Evolutionary conservation across 192 early-diverging fungal genomes (phyloP).

Genomic region (Chytriomyces hyalinus): DNA sequence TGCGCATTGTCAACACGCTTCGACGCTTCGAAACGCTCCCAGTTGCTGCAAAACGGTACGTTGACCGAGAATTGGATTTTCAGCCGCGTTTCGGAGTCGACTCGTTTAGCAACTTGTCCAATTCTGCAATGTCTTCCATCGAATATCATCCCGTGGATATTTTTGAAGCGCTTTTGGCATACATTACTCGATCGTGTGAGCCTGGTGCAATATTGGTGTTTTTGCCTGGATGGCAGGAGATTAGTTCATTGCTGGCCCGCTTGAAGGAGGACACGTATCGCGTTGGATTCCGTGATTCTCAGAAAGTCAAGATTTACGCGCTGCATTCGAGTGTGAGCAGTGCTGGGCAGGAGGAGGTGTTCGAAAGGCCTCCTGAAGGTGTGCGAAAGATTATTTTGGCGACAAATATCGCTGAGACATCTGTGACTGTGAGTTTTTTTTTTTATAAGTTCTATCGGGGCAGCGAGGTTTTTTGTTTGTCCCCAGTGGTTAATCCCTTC

Average conservation of each 20-base stretch:
- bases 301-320: slow-evolving; percentile 41
- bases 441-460: not conserved
- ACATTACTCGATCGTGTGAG: slow-evolving; percentile 47
- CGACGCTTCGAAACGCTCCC: not conserved
- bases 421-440: slow-evolving; percentile 69
- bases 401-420: slow-evolving; percentile 85
- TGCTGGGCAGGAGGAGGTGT: slow-evolving; percentile 73
- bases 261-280: slow-evolving; percentile 56
- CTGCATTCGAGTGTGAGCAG: slow-evolving; percentile 76
- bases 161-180: slow-evolving; percentile 67
- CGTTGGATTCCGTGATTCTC: slow-evolving; percentile 54
- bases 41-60: slow-evolving; percentile 6
- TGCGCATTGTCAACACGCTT: slow-evolving; percentile 20
- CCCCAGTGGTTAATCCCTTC: slow-evolving; percentile 67
- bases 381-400: slow-evolving; percentile 78
- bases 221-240: slow-evolving; percentile 71
- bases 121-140: not conserved
- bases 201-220: slow-evolving; percentile 77
- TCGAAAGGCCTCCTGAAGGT: slow-evolving; percentile 59
- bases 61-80: slow-evolving; percentile 18
- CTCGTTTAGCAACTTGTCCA: not conserved
- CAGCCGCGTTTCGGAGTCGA: not conserved
- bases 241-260: slow-evolving; percentile 61
- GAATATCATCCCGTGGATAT: slow-evolving; percentile 53
- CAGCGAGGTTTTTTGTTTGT: not conserved